Conservation (phyloP, 257 asterid genomes). For the Fraxinus anomala region DNA sequence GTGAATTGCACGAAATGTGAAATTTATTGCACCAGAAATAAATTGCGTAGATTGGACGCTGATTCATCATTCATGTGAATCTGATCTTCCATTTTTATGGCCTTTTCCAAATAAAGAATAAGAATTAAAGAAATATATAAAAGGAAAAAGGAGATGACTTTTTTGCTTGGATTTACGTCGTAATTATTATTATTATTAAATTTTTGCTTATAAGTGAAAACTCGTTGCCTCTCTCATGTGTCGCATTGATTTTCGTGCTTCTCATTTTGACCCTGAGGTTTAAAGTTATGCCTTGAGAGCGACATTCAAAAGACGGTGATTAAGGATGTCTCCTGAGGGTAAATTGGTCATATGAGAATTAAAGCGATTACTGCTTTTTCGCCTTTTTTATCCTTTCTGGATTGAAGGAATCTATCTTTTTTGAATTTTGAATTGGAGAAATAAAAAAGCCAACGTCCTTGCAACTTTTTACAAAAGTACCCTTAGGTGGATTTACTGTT, state of each 20-base stretch:
- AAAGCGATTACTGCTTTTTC: constrained; percentile 28
- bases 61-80: background rate
- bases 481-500: constrained; percentile 2
- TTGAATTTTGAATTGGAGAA: background rate
- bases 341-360: background rate
- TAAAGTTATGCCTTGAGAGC: background rate
- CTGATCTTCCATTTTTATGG: background rate
- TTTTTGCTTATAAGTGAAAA: background rate
- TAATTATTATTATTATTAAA: too few relatives aligned
- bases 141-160: too few relatives aligned
- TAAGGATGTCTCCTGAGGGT: background rate
- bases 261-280: background rate
- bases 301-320: background rate
- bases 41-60: background rate
- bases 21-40: too few relatives aligned
- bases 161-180: too few relatives aligned
- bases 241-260: background rate
- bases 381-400: background rate
- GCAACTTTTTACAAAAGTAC: constrained; percentile 8
- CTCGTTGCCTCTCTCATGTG: background rate
- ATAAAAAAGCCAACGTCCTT: background rate
- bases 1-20: too few relatives aligned
- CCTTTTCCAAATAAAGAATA: too few relatives aligned
- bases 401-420: constrained; percentile 14
- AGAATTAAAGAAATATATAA: too few relatives aligned